Evolutionary conservation across 2,329 filamentous ascomycete species (phyloP), one percentile per base, ranked within the genome.

Genomic region (Clarireedia monteithiana): DNA sequence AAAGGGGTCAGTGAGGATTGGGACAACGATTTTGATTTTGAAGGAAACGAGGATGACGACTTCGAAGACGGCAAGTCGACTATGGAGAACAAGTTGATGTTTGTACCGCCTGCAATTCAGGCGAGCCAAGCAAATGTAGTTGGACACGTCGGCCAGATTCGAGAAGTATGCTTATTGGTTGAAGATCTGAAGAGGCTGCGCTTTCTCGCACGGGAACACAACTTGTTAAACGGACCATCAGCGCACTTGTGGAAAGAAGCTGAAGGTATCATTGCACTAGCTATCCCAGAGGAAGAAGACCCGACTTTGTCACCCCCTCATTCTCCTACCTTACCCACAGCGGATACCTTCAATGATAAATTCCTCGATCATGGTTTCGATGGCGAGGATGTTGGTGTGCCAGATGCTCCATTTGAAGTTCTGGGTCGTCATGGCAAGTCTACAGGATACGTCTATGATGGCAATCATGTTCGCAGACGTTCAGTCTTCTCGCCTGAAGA

Each of bases 21-120:
- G 89, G 89, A 92, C 64, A 88, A 91, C 60, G 89, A 95, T 68
- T 94, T 95, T 64, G 88, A 92, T 58, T 91, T 92, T 67, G 68
- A 70, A 9, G 62, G 50, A 20, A 73, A 58, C 42, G 63, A 66
- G 42, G 64, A 58, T 12, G 65, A 67, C 14, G 65, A 67, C 12
- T 79, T 69, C 38, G 70, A 72, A 27, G 69, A 76, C 34, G 74
- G 72, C 45, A 65, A 71, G 38, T 68, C 59, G 4, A 70, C 70
- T n/a, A 68, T 70, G 39, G 71, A 70, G 36, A 69, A 68, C 27
- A 68, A 69, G 26, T 69, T 69, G 3, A 87, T 90, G 82, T 71
- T 86, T n/a, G 85, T 95, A 24, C 89, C 89, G 0, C 82, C 85
- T 61, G 87, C 83, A 1, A 94, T 95, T 55, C 85, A 86, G 64